Conservation (phyloP, 192 early-diverging fungal genomes). For the Coemansia sp. region DNA sequence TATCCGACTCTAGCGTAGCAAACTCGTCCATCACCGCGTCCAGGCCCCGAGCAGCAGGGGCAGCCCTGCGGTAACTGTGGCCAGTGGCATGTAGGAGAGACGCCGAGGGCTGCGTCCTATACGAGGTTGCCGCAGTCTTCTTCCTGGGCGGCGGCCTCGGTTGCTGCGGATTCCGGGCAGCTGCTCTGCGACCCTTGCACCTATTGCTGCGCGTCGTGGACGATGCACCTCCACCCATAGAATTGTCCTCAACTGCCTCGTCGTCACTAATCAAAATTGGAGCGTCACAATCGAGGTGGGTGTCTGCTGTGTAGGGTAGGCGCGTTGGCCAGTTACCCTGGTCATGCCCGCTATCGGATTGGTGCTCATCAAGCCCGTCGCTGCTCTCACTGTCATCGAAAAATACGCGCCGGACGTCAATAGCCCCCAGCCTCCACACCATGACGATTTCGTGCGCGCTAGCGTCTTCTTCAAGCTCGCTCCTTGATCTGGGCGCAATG, state of each 20-base stretch:
- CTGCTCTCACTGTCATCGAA: conserved; percentile 25
- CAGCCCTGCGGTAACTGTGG: too few species aligned
- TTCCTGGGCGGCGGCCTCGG: neutral
- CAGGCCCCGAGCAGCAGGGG: conserved; percentile 16
- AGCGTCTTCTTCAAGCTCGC: conserved; percentile 7
- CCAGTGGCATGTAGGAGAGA: too few species aligned
- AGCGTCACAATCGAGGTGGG: too few species aligned
- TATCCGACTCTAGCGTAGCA: conserved; percentile 39
- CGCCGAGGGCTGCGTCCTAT: too few species aligned
- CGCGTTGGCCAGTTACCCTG: conserved; percentile 2
- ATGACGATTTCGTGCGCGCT: conserved; percentile 27
- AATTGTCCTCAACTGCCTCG: conserved; percentile 45
- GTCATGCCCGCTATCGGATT: too few species aligned
- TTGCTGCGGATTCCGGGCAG: neutral
- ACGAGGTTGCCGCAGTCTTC: too few species aligned
- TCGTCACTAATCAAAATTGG: conserved; percentile 41
- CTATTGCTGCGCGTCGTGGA: too few species aligned
- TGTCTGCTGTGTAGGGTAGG: neutral
- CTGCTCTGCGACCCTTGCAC: neutral
- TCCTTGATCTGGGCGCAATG: conserved; percentile 11
- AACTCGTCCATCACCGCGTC: conserved; percentile 40
- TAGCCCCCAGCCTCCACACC: conserved; percentile 34
- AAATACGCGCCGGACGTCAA: conserved; percentile 41
- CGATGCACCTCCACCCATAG: too few species aligned
- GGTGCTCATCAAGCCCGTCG: conserved; percentile 1